Evolutionary conservation across 495 filamentous ascomycete genomes (phyloP), one percentile per base, ranked within the genome.

Genomic region (Aspergillus leporis): DNA sequence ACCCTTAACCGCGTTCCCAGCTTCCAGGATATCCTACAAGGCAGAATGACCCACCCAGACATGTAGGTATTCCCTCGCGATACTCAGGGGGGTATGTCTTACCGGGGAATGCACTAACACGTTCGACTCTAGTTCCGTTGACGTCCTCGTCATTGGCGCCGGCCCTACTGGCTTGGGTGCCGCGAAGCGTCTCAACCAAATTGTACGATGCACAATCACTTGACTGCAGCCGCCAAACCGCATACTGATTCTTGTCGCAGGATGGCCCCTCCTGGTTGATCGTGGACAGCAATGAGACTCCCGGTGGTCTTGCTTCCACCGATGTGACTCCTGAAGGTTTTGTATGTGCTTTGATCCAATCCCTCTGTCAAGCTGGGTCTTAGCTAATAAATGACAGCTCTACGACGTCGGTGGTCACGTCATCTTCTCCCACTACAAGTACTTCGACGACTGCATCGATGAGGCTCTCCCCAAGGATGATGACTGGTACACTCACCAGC

Each of bases 391-490:
- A 53, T 40, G 60, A 49, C 66, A 98, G 93, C 87, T 98, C 65
- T 98, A 97, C 82, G 94, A 98, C 82, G 94, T 98, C 67, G 94
- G 94, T 72, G 94, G 94, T 66, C 94, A 98, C 78, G 94, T 98
- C 78, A 98, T 98, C 76, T 98, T 98, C 85, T 98, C 94, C 60
- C 94, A 98, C 84, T 98, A 98, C 87, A 97, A 96, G 78, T 98
- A 98, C 87, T 98, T 98, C 74, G 94, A 98, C 78, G 95, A 98
- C 80, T 96, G 91, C 81, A 90, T 98, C 72, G 81, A 97, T 70
- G 93, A 98, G 80, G 94, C 94, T 56, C 85, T 98, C 46, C 95
- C 94, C 62, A 90, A 92, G 74, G 83, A 89, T 51, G 86, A 90
- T 51, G 95, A 98, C 81, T 98, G 94, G 94, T 97, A 91, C 75